phyloP scores from a whole-genome alignment of 108 stramenopile genomes.

The Skeletonema marinoi region DNA sequence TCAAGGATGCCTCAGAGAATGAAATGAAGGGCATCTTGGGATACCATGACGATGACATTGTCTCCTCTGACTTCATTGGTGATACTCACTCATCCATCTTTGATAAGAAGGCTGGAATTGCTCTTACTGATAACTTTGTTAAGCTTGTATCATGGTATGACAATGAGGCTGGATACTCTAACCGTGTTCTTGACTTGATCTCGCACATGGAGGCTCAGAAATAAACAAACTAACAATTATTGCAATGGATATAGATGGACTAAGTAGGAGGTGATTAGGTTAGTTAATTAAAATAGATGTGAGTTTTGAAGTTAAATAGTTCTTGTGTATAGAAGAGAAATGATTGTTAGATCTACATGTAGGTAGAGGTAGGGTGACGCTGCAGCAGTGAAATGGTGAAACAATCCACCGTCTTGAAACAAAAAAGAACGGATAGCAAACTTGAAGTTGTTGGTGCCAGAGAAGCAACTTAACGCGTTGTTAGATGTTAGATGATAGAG shows the following conservation, averaged over 20 bases:
- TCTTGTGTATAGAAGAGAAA: too few species aligned
- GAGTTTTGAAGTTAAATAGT: background rate
- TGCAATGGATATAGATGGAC: background rate
- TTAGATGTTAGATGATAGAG: background rate
- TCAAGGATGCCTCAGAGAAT: slow-evolving; percentile 96
- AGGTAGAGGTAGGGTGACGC: background rate
- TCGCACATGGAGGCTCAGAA: slow-evolving; percentile 90
- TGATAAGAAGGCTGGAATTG: slow-evolving; percentile 98
- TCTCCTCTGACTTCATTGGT: slow-evolving; percentile 95
- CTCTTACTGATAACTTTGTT: slow-evolving; percentile 95
- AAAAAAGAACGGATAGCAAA: background rate
- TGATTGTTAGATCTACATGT: background rate
- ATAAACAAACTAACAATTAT: slow-evolving; percentile 29
- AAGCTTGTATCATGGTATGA: slow-evolving; percentile 99
- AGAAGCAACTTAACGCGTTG: background rate
- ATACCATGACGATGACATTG: slow-evolving; percentile 95
- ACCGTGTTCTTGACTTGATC: slow-evolving; percentile 93
- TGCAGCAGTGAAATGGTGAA: background rate
- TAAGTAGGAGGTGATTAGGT: background rate
- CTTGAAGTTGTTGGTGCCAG: background rate
- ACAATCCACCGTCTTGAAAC: background rate
- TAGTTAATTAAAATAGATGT: slow-evolving; percentile 2
- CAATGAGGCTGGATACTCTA: slow-evolving; percentile 96
- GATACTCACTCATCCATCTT: slow-evolving; percentile 94
- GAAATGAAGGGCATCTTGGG: slow-evolving; percentile 94